Conservation (phyloP, 306 rosid species). For the Begonia fuchsioides region DNA sequence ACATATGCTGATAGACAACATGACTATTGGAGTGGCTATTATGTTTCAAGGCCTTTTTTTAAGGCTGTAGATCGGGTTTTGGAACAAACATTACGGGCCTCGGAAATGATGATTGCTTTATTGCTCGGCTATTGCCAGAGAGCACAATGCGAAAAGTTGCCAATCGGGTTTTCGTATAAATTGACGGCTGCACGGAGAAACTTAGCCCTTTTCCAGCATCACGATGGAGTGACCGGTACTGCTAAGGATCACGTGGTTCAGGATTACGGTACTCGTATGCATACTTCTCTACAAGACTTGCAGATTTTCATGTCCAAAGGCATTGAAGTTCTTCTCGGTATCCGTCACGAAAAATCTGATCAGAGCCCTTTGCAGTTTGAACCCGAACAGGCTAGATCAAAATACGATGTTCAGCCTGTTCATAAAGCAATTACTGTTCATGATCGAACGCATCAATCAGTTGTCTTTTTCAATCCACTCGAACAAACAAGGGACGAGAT, state of each 20-base stretch:
- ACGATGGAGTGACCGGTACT: slow-evolving; percentile 97
- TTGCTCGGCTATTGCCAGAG: slow-evolving; percentile 66
- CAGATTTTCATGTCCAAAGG: slow-evolving; percentile 86
- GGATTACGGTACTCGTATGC: slow-evolving; percentile 92
- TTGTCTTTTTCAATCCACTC: slow-evolving; percentile 54
- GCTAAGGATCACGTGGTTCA: slow-evolving; percentile 89
- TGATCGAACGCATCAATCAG: slow-evolving; percentile 52
- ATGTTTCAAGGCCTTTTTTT: slow-evolving; percentile 92
- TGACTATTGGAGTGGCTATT: slow-evolving; percentile 99
- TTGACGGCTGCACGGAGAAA: slow-evolving; percentile 96
- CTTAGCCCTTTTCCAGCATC: slow-evolving; percentile 98
- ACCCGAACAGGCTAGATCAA: slow-evolving; percentile 69
- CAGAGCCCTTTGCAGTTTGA: slow-evolving; percentile 65
- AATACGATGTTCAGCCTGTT: slow-evolving; percentile 75
- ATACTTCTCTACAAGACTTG: slow-evolving; percentile 79
- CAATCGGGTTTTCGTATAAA: slow-evolving; percentile 66
- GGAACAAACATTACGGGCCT: slow-evolving; percentile 82
- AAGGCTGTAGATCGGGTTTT: slow-evolving; percentile 96
- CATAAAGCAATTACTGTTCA: slow-evolving; percentile 49
- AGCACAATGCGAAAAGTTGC: slow-evolving; percentile 73
- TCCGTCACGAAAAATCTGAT: slow-evolving; percentile 63
- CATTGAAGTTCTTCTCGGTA: slow-evolving; percentile 74
- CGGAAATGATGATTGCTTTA: slow-evolving; percentile 80
- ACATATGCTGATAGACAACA: slow-evolving; percentile 89
- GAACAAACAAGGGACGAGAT: slow-evolving; percentile 91